Evolutionary conservation across 805 yeast genomes (phyloP).

Genomic region (Starmera dryadoides): DNA sequence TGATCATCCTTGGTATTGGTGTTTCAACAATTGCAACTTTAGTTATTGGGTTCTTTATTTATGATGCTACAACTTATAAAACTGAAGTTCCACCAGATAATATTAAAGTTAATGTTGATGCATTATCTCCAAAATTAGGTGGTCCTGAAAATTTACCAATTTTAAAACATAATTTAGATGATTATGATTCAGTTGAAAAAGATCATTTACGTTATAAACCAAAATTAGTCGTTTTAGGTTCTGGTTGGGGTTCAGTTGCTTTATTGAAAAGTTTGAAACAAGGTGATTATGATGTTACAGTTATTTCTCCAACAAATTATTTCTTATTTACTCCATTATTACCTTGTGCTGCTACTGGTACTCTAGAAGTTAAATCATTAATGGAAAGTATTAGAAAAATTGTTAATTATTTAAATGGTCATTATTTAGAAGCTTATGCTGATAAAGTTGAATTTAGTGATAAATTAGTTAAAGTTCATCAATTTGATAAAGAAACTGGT

Average conservation of each 20-base stretch:
- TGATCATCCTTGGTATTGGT: constrained; percentile 34
- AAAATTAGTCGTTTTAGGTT: constrained; percentile 53
- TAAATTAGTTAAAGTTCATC: constrained; percentile 49
- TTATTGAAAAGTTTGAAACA: constrained; percentile 43
- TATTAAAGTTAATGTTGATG: constrained; percentile 42
- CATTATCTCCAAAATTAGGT: constrained; percentile 49
- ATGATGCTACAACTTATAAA: constrained; percentile 60
- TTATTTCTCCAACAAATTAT: constrained; percentile 62
- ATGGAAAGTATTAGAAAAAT: constrained; percentile 58
- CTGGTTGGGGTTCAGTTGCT: constrained; percentile 70
- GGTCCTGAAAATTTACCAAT: constrained; percentile 71
- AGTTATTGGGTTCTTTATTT: constrained; percentile 47
- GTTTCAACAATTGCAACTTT: constrained; percentile 34
- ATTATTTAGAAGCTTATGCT: constrained; percentile 56
- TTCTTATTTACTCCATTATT: constrained; percentile 64
- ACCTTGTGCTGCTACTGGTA: constrained; percentile 67
- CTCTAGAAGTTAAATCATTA: constrained; percentile 55
- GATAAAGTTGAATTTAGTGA: constrained; percentile 50
- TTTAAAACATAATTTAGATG: constrained; percentile 47
- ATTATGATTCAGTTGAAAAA: constrained; percentile 43
- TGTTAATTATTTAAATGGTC: constrained; percentile 45
- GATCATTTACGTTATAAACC: constrained; percentile 42
- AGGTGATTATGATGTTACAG: constrained; percentile 56
- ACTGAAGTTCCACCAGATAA: constrained; percentile 33
- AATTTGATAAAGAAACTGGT: constrained; percentile 33